Conservation (phyloP, 2,329 filamentous ascomycete species). For the Apiospora malaysiana region DNA sequence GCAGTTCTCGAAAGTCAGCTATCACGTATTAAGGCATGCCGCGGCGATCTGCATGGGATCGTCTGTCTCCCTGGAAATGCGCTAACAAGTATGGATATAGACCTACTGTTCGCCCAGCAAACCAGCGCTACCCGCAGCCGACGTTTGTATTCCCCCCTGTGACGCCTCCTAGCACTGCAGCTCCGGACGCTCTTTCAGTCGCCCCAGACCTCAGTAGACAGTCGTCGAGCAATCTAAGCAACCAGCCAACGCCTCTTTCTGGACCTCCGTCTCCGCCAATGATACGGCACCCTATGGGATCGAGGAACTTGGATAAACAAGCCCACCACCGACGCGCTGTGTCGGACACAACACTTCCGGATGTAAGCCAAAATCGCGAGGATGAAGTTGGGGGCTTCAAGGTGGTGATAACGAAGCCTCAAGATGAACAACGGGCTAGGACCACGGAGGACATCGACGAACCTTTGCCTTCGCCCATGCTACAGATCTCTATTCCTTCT, state of each 20-base stretch:
- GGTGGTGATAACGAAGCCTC: conserved; percentile 78
- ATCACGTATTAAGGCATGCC: neutral
- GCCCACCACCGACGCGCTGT: conserved; percentile 64
- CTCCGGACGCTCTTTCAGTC: conserved; percentile 52
- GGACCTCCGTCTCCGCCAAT: conserved; percentile 1
- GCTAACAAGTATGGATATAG: conserved; percentile 43
- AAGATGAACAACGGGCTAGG: conserved; percentile 63
- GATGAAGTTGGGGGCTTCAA: conserved; percentile 74
- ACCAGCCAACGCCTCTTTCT: conserved; percentile 2
- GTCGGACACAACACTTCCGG: conserved; percentile 80
- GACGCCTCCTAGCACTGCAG: conserved; percentile 65
- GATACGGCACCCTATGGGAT: neutral
- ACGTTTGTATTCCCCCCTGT: conserved; percentile 62
- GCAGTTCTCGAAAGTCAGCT: neutral
- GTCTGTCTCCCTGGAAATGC: neutral
- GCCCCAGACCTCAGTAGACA: neutral
- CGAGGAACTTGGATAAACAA: neutral
- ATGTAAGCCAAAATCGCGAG: conserved; percentile 58
- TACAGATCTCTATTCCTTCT: conserved; percentile 81
- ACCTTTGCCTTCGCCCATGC: conserved; percentile 52
- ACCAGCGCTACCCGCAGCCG: conserved; percentile 67
- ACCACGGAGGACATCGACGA: conserved; percentile 63
- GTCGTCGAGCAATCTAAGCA: neutral
- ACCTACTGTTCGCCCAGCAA: conserved; percentile 65
- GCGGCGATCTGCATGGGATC: neutral